Conservation (phyloP, 192 early-diverging fungal species). For the Hyaloraphidium curvatum region DNA sequence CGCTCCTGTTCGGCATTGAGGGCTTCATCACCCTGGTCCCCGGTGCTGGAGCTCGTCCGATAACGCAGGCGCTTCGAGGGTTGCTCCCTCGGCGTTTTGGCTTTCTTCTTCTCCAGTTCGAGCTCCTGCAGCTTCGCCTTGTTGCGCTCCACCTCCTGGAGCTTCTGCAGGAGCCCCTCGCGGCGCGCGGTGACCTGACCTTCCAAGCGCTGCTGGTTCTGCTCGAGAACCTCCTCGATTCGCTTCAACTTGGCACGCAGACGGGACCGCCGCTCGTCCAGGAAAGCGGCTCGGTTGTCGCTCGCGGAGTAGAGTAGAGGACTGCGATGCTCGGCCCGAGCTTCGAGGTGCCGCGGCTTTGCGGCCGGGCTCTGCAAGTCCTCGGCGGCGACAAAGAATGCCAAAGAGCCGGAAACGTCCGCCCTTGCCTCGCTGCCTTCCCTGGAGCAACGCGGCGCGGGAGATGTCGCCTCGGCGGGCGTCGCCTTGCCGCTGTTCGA, state of each 20-base stretch:
- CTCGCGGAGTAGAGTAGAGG: background rate
- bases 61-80: background rate
- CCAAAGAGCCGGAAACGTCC: no score
- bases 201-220: conserved; percentile 7
- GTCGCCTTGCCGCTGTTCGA: no score
- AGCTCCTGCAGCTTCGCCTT: conserved; percentile 13
- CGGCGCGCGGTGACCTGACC: background rate
- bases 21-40: no score
- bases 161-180: conserved; percentile 8
- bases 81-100: background rate
- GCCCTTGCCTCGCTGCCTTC: no score
- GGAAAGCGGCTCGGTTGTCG: conserved; percentile 15
- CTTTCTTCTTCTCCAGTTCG: conserved; percentile 10
- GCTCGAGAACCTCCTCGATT: conserved; percentile 10
- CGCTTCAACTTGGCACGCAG: conserved; percentile 7
- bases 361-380: no score
- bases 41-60: background rate
- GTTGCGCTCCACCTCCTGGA: conserved; percentile 16
- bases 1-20: no score
- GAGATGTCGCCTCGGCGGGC: no score
- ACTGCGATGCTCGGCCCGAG: background rate
- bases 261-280: conserved; percentile 19
- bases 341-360: conserved; percentile 3
- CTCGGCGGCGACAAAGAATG: no score
- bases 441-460: no score